phyloP scores from a whole-genome alignment of 2,329 filamentous ascomycete genomes.

The Fusarium sp. region DNA sequence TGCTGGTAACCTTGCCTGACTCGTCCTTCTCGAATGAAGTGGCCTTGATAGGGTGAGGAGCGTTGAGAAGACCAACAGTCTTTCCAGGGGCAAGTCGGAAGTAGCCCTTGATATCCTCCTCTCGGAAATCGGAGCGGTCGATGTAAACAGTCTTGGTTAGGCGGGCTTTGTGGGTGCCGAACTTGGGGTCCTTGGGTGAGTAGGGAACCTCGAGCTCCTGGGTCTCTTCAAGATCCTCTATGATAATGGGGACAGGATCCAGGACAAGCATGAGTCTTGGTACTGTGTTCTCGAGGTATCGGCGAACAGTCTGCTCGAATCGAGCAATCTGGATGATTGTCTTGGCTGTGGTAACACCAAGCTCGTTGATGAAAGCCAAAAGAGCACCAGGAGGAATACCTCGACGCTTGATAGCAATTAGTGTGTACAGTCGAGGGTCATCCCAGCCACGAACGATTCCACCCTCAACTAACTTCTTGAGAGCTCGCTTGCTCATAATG shows the following conservation, averaged over 20 bases:
- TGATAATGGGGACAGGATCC: constrained; percentile 84
- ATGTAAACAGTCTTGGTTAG: constrained; percentile 88
- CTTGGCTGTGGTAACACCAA: constrained; percentile 86
- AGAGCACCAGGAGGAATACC: constrained; percentile 91
- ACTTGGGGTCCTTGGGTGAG: constrained; percentile 80
- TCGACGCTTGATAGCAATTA: constrained; percentile 84
- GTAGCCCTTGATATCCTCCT: constrained; percentile 79
- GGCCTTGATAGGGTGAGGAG: constrained; percentile 77
- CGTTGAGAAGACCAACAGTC: constrained; percentile 79
- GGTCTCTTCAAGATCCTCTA: constrained; percentile 76
- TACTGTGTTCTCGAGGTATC: constrained; percentile 88
- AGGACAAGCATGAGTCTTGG: constrained; percentile 90
- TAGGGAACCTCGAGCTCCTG: constrained; percentile 79
- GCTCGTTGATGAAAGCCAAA: constrained; percentile 88
- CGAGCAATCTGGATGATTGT: constrained; percentile 82
- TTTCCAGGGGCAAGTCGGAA: constrained; percentile 85
- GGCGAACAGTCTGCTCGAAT: constrained; percentile 88
- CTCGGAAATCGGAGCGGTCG: constrained; percentile 83
- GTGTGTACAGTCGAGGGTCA: constrained; percentile 88
- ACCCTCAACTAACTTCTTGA: constrained; percentile 81
- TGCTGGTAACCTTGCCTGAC: constrained; percentile 71
- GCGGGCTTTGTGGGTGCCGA: constrained; percentile 69
- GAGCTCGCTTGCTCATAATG: constrained; percentile 86
- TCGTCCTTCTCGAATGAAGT: constrained; percentile 76
- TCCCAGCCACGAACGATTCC: constrained; percentile 89